Evolutionary conservation across 1,284 basidiomycete genomes (phyloP).

Genomic region (Cutaneotrichosporon cutaneum): DNA sequence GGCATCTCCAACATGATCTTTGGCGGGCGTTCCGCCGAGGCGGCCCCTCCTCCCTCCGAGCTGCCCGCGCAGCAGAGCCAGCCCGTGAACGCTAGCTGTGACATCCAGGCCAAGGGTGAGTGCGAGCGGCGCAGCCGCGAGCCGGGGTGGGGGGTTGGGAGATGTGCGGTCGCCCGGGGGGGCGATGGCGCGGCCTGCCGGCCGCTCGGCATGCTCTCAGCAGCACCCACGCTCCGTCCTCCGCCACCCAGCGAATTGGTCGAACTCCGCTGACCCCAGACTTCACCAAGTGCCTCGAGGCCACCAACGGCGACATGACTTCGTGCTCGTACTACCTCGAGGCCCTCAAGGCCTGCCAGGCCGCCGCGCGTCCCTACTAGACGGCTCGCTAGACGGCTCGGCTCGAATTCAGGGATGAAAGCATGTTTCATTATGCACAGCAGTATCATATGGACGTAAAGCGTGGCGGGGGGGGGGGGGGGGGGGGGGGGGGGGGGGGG

Average conservation of each 20-base stretch:
- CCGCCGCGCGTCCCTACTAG: slow-evolving; percentile 54
- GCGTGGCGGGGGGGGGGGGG: too few relatives aligned
- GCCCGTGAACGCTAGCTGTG: slow-evolving; percentile 53
- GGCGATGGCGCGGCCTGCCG: too few relatives aligned
- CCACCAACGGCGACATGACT: slow-evolving; percentile 58
- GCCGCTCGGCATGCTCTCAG: not conserved
- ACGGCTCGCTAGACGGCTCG: not conserved
- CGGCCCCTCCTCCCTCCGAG: slow-evolving; percentile 49
- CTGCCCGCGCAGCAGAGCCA: slow-evolving; percentile 39
- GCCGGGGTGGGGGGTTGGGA: not conserved
- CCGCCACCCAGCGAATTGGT: not conserved
- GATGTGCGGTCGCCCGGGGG: too few relatives aligned
- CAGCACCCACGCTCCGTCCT: too few relatives aligned
- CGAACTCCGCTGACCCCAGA: slow-evolving; percentile 35
- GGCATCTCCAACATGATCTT: slow-evolving; percentile 60
- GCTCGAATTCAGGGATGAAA: slow-evolving; percentile 3
- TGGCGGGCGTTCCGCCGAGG: slow-evolving; percentile 50
- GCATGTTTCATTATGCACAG: slow-evolving; percentile 15
- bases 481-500: too few relatives aligned
- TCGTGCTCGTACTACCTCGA: slow-evolving; percentile 60
- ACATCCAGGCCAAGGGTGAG: slow-evolving; percentile 59
- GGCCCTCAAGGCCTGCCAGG: slow-evolving; percentile 56
- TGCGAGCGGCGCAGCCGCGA: slow-evolving; percentile 2
- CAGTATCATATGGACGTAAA: slow-evolving; percentile 1
- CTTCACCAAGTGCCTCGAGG: slow-evolving; percentile 58